Conservation (phyloP, 495 filamentous ascomycete genomes). For the Amniculicola lignicola region DNA sequence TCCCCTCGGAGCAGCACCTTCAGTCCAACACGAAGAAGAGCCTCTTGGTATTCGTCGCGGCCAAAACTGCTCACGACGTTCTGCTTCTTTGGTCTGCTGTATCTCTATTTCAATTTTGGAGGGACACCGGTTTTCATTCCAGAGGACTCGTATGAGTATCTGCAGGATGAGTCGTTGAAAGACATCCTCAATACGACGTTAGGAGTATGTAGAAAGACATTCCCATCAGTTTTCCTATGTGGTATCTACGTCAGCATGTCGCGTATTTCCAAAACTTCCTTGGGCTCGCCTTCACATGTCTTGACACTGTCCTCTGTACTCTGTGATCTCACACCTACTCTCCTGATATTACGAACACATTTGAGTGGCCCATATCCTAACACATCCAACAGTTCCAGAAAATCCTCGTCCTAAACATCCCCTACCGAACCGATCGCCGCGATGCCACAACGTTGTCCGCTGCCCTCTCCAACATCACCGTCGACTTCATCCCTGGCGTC, state of each 20-base stretch:
- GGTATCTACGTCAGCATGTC: too few species aligned
- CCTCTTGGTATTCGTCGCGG: constrained; percentile 21
- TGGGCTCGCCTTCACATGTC: too few species aligned
- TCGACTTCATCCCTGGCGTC: constrained; percentile 30
- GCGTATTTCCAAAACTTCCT: too few species aligned
- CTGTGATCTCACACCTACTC: too few species aligned
- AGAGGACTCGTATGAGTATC: constrained; percentile 15
- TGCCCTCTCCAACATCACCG: constrained; percentile 23
- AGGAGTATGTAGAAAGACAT: constrained; percentile 32
- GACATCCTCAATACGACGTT: constrained; percentile 30
- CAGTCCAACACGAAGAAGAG: constrained; percentile 5
- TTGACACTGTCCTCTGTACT: too few species aligned
- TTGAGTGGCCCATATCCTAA: too few species aligned
- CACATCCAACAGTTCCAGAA: constrained; percentile 37
- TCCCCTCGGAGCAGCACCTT: constrained; percentile 13
- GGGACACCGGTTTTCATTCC: constrained; percentile 16
- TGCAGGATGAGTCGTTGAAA: constrained; percentile 23
- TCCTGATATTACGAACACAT: too few species aligned
- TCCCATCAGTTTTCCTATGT: too few species aligned
- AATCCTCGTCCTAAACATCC: constrained; percentile 27
- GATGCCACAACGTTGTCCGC: constrained; percentile 29
- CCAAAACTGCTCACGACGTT: constrained; percentile 22
- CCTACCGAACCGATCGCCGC: constrained; percentile 25
- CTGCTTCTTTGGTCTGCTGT: constrained; percentile 17
- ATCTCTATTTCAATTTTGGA: constrained; percentile 20